Base-by-base conservation (phyloP, 768 basidiomycete genomes). In the Cystobasidiopsis lactophilus region DNA sequence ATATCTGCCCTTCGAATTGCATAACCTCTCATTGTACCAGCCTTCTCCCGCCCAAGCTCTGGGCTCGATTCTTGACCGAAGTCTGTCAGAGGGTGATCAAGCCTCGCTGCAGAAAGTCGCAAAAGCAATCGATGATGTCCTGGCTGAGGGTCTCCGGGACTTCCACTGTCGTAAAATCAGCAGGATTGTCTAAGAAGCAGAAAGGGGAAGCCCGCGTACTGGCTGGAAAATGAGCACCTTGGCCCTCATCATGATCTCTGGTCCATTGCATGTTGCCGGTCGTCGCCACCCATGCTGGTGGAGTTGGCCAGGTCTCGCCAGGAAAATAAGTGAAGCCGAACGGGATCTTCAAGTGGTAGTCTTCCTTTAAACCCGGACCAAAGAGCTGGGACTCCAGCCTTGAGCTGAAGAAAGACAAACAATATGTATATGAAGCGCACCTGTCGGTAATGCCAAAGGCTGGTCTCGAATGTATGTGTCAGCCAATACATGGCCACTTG, bases 401-500 rank as follows among this genome's bases (percentile, higher is more conserved):
- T 35, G 33, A 7, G 7, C 9, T 59, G 54, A 3, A 52, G n/a
- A 26, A 56, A 47, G 44, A 29, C 45, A 46, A 53, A 27, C 7
- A 38, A 19, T 1, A 35, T 14, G 43, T 55, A 51, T 23, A 49
- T 7, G 9, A 7, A 7, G 16, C 7, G 16, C 18, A 47, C 48
- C 16, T 55, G 44, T 16, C 59, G 44, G 37, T 60, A 60, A 13
- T 54, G 52, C 44, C 54, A 60, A 39, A 60, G 53, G 1, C 53
- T 52, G 2, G 50, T 45, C 5, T 54, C 52, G 39, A 46, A 55
- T 3, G 45, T 46, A 16, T 50, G 14, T 27, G 26, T 21, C 14
- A 59, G 47, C 51, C 51, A 59, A 9, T 26, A 48, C 38, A 11
- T 7, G 53, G 52, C 46, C 40, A 54, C 54, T 18, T 35, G 33